These are phyloP conservation scores for Viridothelium virens DNA, from an alignment of 495 filamentous ascomycete genomes.

Conservation along the genomic window DNA sequence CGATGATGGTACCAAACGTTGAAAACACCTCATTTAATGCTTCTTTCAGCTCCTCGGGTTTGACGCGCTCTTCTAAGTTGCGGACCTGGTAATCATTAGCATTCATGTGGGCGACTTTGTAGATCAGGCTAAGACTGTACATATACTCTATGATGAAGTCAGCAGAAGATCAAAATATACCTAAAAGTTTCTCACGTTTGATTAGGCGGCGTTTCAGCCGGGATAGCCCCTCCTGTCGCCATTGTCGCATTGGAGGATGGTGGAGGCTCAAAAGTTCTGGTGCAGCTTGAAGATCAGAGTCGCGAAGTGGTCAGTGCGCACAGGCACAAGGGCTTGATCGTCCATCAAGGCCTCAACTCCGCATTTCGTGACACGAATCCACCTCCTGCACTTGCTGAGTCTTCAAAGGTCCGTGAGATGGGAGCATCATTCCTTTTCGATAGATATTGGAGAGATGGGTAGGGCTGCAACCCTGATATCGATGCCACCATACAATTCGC, in stretches of 20 bases:
- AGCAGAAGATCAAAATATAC: not conserved
- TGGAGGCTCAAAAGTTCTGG: not conserved
- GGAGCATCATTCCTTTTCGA: not conserved
- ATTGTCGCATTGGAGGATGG: conserved; percentile 9
- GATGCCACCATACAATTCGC: not conserved
- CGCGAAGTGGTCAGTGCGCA: not conserved
- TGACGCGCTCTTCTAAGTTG: conserved; percentile 93
- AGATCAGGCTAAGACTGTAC: not conserved
- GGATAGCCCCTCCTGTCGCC: not conserved
- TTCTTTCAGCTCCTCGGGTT: conserved; percentile 67
- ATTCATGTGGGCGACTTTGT: not conserved
- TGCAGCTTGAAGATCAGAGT: not conserved
- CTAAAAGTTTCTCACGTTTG: not conserved
- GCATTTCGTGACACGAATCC: not conserved
- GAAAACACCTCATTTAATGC: conserved; percentile 72
- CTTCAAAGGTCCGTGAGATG: not conserved
- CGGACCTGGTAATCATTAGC: not conserved
- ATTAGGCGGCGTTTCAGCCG: conserved; percentile 9
- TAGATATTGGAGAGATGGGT: not conserved
- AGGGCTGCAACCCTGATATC: not conserved
- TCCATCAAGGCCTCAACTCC: not conserved
- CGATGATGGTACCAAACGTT: conserved; percentile 83
- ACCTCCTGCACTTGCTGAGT: not conserved
- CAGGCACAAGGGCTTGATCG: not conserved
- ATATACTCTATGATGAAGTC: not conserved